Conservation (phyloP, 345 rosid species). For the Mallotus nudiflorus region DNA sequence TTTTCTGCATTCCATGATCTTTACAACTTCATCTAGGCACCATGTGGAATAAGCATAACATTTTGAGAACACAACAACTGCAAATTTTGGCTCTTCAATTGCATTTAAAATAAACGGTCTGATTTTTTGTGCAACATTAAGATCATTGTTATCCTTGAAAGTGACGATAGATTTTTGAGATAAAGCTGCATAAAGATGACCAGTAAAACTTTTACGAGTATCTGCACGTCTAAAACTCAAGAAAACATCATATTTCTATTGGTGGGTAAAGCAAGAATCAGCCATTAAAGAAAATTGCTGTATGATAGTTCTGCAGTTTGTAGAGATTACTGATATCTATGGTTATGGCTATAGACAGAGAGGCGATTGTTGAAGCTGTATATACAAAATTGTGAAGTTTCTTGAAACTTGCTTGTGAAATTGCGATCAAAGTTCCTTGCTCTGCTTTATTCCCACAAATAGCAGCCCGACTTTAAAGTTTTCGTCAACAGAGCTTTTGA, state of each 20-base stretch:
- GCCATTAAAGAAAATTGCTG: no score
- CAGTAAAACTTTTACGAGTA: conserved; percentile 11
- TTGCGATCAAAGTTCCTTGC: no score
- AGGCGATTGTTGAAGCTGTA: no score
- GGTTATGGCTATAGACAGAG: no score
- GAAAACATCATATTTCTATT: conserved; percentile 19
- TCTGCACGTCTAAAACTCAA: conserved; percentile 25
- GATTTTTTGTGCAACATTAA: conserved; percentile 5
- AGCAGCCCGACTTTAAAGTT: no score
- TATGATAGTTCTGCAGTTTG: no score
- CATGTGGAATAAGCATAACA: conserved; percentile 7
- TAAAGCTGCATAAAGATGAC: conserved; percentile 18
- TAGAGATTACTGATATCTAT: no score
- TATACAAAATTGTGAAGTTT: no score
- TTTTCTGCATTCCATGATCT: conserved; percentile 1
- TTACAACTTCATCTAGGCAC: conserved; percentile 11
- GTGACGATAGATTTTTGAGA: neutral
- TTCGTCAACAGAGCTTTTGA: no score
- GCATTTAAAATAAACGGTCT: neutral
- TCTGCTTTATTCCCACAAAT: no score
- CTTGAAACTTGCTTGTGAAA: no score
- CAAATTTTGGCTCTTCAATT: neutral
- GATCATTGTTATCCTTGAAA: conserved; percentile 2
- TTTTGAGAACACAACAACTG: conserved; percentile 11
- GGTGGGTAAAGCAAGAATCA: neutral